These are phyloP conservation scores for Elsinoe ampelina DNA, from an alignment of 2,329 filamentous ascomycete genomes.

Conservation along the genomic window DNA sequence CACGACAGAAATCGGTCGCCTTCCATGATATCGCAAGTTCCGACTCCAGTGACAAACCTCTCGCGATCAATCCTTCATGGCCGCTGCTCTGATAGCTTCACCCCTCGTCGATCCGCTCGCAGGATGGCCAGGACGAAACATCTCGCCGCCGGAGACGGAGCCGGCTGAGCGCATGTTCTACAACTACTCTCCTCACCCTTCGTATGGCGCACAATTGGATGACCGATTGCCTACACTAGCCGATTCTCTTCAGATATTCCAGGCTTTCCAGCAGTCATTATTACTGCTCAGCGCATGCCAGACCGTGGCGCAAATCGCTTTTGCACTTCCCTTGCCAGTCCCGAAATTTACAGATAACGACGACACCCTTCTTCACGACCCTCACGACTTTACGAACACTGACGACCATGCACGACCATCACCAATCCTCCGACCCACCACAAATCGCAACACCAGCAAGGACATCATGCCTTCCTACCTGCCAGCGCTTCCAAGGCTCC, in stretches of 20 bases:
- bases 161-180: background rate
- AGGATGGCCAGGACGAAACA: slow-evolving; percentile 9
- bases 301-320: background rate
- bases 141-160: slow-evolving; percentile 3
- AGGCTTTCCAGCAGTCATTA: background rate
- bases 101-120: slow-evolving; percentile 6
- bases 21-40: slow-evolving; percentile 11
- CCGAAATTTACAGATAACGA: background rate
- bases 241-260: slow-evolving; percentile 8
- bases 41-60: background rate
- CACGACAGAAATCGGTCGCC: background rate
- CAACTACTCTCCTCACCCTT: background rate
- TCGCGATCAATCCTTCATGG: slow-evolving; percentile 10
- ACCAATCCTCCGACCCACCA: background rate
- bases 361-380: background rate
- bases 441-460: background rate
- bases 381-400: slow-evolving; percentile 7
- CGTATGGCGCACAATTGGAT: background rate
- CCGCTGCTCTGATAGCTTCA: slow-evolving; percentile 1
- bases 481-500: background rate
- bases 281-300: slow-evolving; percentile 6
- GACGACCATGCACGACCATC: slow-evolving; percentile 3
- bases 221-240: background rate
- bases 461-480: background rate
- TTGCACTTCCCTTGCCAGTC: background rate